Percentiles rank a stretch among this genome's conserved stretches.
Conservation (phyloP, 78 protist genomes). For the Thecamonas trahens region DNA sequence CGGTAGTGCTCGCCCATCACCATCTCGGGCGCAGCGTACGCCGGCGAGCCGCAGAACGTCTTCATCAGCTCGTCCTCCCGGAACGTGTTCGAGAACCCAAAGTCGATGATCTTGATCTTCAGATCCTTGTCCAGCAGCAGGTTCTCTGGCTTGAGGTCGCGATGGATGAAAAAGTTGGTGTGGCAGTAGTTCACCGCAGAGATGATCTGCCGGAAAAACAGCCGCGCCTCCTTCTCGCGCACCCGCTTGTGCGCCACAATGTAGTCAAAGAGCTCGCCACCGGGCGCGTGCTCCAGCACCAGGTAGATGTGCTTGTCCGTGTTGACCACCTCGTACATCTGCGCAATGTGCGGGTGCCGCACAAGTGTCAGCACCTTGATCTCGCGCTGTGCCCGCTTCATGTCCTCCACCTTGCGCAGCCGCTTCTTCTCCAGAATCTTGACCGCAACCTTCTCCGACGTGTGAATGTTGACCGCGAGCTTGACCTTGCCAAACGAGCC, state of each 20-base stretch:
- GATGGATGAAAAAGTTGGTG: conserved; percentile 8
- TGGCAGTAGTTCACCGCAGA: conserved; percentile 59
- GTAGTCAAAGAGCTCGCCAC: conserved; percentile 59
- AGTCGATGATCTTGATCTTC: conserved; percentile 42
- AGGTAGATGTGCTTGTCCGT: conserved; percentile 45
- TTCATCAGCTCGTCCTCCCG: conserved; percentile 4
- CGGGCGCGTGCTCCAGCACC: conserved; percentile 40
- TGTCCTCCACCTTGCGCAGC: conserved; percentile 18
- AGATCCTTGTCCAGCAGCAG: conserved; percentile 28
- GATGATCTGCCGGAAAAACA: conserved; percentile 56
- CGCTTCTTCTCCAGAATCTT: conserved; percentile 52
- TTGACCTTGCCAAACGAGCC: conserved; percentile 71
- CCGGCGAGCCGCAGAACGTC: conserved; percentile 36
- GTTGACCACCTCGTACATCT: conserved; percentile 47
- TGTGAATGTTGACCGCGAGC: conserved; percentile 21
- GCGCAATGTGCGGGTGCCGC: conserved; percentile 42
- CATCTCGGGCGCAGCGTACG: conserved; percentile 66
- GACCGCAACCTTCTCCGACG: conserved; percentile 30
- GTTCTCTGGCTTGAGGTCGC: conserved; percentile 55
- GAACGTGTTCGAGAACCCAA: conserved; percentile 27
- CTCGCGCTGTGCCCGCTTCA: conserved; percentile 32
- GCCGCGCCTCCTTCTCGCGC: conserved; percentile 51
- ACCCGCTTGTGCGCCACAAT: conserved; percentile 29
- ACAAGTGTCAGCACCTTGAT: conserved; percentile 47
- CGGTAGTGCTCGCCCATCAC: conserved; percentile 29